Percentiles rank a stretch among this genome's conserved stretches.
These are phyloP conservation scores for Corymbia citriodora DNA, from an alignment of 441 rosid species.

Conservation along the genomic window DNA sequence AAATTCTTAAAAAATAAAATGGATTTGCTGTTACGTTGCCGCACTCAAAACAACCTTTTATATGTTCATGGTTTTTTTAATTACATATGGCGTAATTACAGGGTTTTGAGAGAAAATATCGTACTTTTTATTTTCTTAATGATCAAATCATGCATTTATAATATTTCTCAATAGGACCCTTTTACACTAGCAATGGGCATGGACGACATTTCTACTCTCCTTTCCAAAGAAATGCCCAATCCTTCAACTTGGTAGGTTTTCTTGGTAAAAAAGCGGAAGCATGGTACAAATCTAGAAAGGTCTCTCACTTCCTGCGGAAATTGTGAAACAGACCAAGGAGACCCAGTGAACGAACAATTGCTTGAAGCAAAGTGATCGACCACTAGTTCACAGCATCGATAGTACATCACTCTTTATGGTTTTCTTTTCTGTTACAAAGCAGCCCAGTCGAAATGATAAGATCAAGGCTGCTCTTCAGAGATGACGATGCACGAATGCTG, in stretches of 20 bases:
- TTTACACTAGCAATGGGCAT: background rate
- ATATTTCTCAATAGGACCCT: background rate
- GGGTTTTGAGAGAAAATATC: background rate
- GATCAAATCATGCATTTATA: background rate
- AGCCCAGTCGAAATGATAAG: background rate
- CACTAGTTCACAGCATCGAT: background rate
- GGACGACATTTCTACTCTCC: background rate
- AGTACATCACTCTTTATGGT: background rate
- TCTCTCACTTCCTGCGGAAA: background rate
- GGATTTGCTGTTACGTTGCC: background rate
- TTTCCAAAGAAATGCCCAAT: background rate
- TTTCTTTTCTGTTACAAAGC: background rate
- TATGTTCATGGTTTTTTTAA: background rate
- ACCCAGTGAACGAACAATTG: background rate
- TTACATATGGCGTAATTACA: background rate
- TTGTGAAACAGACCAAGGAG: background rate
- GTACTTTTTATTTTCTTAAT: background rate
- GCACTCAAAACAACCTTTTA: background rate
- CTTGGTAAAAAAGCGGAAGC: background rate
- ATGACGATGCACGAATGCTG: background rate
- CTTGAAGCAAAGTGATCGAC: background rate
- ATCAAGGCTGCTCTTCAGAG: background rate
- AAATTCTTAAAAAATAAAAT: background rate
- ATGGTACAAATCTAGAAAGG: background rate
- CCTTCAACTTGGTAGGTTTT: background rate